Evolutionary conservation across 306 rosid species (phyloP), one percentile per base, ranked within the genome.

Genomic region (Cucurbita pepo): DNA sequence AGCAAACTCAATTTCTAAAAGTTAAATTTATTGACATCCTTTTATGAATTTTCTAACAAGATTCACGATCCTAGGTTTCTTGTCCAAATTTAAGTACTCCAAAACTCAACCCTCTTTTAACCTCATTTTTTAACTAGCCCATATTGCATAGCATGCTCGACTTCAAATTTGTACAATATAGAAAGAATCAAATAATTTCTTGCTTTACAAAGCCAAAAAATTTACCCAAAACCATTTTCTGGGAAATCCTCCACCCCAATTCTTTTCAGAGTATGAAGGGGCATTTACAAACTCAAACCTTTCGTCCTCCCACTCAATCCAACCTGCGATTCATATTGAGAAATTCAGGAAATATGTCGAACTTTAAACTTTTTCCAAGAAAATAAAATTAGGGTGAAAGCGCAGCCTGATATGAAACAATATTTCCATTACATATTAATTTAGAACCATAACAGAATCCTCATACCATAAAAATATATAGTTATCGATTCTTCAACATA

Each of bases 181-280:
- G 67, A 22, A 67, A 67, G 56, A 40, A 63, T 8, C 1, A 38
- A 8, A 38, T 40, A 40, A 7, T 63, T 60, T 60, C 45, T 60
- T 63, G 5, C 44, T 61, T 43, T 10, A 21, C 38, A 65, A 65
- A 44, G 37, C 54, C 37, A 74, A 75, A 50, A 67, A 25, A 79
- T 53, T 82, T 87, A 93, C 98, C 98, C 98, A 93, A 87, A 90
- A 93, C 98, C 98, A 93, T 85, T 88, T 93, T 86, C 98, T 87
- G 15, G 98, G 97, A 81, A 93, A 93, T 75, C 75, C 94, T 81
- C 94, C 98, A 72, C 98, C 98, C 98, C 98, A 93, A 60, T 93
- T 93, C 85, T 93, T 90, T 80, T 93, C 97, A 3, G 96, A 90
- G 81, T 93, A 90, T 43, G 98, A 88, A 43, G 94, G 96, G 64